Conservation (phyloP, 108 stramenopile species). For the Cyclotella kingstonii region DNA sequence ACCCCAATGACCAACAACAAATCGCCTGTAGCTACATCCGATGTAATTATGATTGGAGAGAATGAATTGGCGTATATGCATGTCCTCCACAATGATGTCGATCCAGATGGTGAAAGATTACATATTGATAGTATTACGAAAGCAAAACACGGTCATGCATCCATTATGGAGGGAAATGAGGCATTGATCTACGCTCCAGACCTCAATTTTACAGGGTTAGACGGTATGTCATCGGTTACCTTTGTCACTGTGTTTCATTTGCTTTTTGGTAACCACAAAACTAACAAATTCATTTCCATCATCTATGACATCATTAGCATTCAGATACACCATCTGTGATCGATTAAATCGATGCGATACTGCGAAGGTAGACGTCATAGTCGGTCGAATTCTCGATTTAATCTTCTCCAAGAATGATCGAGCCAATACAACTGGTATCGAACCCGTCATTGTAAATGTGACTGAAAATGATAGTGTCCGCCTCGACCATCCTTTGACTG, state of each 20-base stretch:
- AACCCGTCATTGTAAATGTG: slow-evolving; percentile 18
- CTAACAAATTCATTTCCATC: not conserved
- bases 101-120: slow-evolving; percentile 26
- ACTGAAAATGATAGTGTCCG: slow-evolving; percentile 19
- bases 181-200: slow-evolving; percentile 20
- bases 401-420: slow-evolving; percentile 24
- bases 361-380: slow-evolving; percentile 17
- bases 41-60: slow-evolving; percentile 12
- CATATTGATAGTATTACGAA: slow-evolving; percentile 3
- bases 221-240: slow-evolving; percentile 5
- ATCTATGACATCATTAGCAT: slow-evolving; percentile 3
- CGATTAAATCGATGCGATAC: slow-evolving; percentile 9
- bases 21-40: slow-evolving; percentile 15
- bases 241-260: not conserved
- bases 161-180: slow-evolving; percentile 3
- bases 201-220: slow-evolving; percentile 12
- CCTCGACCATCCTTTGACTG: slow-evolving; percentile 4
- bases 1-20: not conserved
- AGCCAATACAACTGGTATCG: slow-evolving; percentile 7
- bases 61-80: slow-evolving; percentile 22
- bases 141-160: slow-evolving; percentile 8
- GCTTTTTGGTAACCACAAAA: not conserved
- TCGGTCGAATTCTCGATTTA: slow-evolving; percentile 14
- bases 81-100: slow-evolving; percentile 24
- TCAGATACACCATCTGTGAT: slow-evolving; percentile 27